These are phyloP conservation scores for Coemansia sp. DNA, from an alignment of 192 early-diverging fungal species.

Conservation along the genomic window DNA sequence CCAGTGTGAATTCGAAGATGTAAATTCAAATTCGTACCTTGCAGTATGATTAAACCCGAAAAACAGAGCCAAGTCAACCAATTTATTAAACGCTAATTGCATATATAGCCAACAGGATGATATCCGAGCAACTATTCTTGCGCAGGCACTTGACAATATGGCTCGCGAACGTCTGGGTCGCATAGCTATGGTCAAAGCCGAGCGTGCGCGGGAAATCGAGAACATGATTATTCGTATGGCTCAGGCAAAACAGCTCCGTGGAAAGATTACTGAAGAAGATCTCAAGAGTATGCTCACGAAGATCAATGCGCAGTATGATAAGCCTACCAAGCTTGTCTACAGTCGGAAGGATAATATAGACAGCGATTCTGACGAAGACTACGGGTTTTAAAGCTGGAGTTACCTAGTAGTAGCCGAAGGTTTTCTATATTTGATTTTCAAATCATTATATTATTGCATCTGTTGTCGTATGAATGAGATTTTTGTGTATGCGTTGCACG, in stretches of 20 bases:
- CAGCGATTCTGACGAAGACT: constrained; percentile 30
- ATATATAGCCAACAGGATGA: constrained; percentile 73
- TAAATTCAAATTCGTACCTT: neutral
- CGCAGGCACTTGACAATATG: constrained; percentile 76
- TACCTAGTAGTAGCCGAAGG: neutral
- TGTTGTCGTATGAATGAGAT: neutral
- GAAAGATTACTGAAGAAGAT: constrained; percentile 79
- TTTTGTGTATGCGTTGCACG: too few species aligned
- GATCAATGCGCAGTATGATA: constrained; percentile 60
- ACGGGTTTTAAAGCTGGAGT: constrained; percentile 17
- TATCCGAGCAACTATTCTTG: constrained; percentile 73
- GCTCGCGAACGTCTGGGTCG: constrained; percentile 84
- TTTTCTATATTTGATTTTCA: neutral
- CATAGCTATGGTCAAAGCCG: constrained; percentile 87
- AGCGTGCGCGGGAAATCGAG: constrained; percentile 85
- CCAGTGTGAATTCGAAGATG: too few species aligned
- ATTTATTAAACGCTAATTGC: neutral
- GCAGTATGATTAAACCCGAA: neutral
- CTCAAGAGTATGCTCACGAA: constrained; percentile 83
- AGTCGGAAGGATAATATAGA: constrained; percentile 20
- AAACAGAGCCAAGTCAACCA: neutral
- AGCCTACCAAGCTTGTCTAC: constrained; percentile 31
- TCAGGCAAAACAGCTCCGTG: constrained; percentile 73
- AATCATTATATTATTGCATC: neutral
- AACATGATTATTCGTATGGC: constrained; percentile 91